A percentile compares a stretch with the other conserved stretches of the same genome.
Conservation (phyloP, 108 stramenopile genomes). For the Fragilaria radians region DNA sequence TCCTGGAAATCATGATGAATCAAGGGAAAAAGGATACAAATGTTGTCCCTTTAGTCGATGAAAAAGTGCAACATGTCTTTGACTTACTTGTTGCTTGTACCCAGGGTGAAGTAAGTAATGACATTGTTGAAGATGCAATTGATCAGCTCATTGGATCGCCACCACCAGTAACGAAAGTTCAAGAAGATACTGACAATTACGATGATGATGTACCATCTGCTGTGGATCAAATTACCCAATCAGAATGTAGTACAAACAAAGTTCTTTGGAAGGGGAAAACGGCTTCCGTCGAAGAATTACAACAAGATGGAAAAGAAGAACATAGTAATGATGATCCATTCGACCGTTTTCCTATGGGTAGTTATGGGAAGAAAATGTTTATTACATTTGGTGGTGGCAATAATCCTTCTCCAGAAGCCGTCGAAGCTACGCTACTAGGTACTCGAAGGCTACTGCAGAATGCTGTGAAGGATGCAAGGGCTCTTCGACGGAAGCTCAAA, state of each 20-base stretch:
- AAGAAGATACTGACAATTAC: conserved; percentile 26
- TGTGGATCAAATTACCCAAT: not conserved
- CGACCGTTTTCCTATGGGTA: conserved; percentile 65
- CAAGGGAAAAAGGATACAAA: no score
- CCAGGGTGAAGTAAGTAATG: conserved; percentile 47
- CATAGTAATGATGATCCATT: conserved; percentile 15
- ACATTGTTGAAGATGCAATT: conserved; percentile 54
- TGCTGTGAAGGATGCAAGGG: conserved; percentile 71
- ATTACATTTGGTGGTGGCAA: conserved; percentile 77
- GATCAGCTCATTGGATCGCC: conserved; percentile 16
- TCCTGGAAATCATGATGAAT: no score
- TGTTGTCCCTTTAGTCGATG: conserved; percentile 12
- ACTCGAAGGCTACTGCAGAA: conserved; percentile 47
- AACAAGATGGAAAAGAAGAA: conserved; percentile 22
- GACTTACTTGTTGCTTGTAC: conserved; percentile 42
- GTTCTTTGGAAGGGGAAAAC: conserved; percentile 3
- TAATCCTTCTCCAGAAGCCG: conserved; percentile 39
- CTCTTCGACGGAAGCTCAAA: conserved; percentile 36
- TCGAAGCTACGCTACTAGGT: conserved; percentile 40
- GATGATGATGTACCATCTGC: conserved; percentile 16
- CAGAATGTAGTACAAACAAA: not conserved
- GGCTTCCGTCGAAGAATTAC: conserved; percentile 4
- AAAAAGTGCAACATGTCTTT: conserved; percentile 47
- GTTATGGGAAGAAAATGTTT: conserved; percentile 63
- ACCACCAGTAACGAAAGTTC: not conserved